A percentile compares a stretch with the other conserved stretches of the same genome.
Evolutionary conservation across 2,329 filamentous ascomycete genomes (phyloP).

Genomic region (Cercospora sp.): DNA sequence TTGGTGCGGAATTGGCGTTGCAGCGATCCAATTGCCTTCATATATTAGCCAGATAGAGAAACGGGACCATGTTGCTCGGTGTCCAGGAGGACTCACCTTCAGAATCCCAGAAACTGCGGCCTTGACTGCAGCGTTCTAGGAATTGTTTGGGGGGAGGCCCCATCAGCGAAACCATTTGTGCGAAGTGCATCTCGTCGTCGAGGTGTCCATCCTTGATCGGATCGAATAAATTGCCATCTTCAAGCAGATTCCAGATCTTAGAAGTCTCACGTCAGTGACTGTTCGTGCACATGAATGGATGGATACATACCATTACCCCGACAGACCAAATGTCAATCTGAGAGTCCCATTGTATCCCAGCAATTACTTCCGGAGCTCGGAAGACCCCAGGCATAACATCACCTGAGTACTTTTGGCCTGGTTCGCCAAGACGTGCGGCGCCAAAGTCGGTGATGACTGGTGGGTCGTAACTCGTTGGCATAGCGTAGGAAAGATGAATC

Average conservation of each 20-base stretch:
- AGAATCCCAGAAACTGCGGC: slow-evolving; percentile 34
- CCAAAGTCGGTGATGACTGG: slow-evolving; percentile 33
- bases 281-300: not conserved
- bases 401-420: slow-evolving; percentile 15
- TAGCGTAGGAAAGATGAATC: slow-evolving; percentile 8
- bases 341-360: slow-evolving; percentile 29
- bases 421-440: slow-evolving; percentile 17
- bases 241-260: slow-evolving; percentile 36
- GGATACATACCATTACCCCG: slow-evolving; percentile 32
- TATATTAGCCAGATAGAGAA: not conserved
- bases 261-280: not conserved
- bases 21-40: slow-evolving; percentile 37
- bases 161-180: slow-evolving; percentile 42
- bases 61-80: too few relatives aligned
- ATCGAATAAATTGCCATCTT: slow-evolving; percentile 34
- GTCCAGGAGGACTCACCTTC: slow-evolving; percentile 15
- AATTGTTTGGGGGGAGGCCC: slow-evolving; percentile 42
- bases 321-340: slow-evolving; percentile 34
- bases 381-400: slow-evolving; percentile 33
- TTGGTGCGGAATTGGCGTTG: slow-evolving; percentile 37
- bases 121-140: slow-evolving; percentile 36
- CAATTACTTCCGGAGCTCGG: slow-evolving; percentile 32
- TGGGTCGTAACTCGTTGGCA: slow-evolving; percentile 12
- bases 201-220: slow-evolving; percentile 11
- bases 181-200: slow-evolving; percentile 28